phyloP scores from a whole-genome alignment of 306 rosid species.

The Adenanthera pavonina region DNA sequence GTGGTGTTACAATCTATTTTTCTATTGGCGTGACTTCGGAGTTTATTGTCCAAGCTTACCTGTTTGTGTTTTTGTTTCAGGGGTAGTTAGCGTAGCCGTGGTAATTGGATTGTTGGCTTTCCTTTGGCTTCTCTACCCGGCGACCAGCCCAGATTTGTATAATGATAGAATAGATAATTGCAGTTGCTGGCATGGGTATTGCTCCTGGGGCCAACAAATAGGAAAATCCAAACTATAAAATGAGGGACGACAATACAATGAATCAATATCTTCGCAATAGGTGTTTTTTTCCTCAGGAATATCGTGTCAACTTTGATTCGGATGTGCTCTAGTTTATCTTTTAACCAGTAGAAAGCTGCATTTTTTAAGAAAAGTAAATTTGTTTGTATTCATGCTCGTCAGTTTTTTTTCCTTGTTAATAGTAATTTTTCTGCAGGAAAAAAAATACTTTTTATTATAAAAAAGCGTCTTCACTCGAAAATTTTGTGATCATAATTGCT shows the following conservation, averaged over 20 bases:
- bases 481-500: too few relatives aligned
- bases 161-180: constrained; percentile 71
- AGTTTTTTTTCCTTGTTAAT: background rate
- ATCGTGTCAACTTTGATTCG: background rate
- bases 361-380: background rate
- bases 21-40: constrained; percentile 23
- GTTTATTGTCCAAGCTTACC: constrained; percentile 30
- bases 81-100: constrained; percentile 61
- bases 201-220: constrained; percentile 62
- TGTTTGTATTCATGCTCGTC: background rate
- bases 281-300: background rate
- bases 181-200: constrained; percentile 90
- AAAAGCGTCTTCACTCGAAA: too few relatives aligned
- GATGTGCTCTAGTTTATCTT: background rate
- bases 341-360: background rate
- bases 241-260: background rate
- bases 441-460: too few relatives aligned
- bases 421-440: background rate
- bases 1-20: constrained; percentile 24
- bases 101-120: constrained; percentile 72
- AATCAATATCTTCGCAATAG: background rate
- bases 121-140: constrained; percentile 81
- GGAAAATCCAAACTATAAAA: constrained; percentile 34
- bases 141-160: constrained; percentile 75
- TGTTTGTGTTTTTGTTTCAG: constrained; percentile 50